Evolutionary conservation across 345 rosid species (phyloP), one percentile per base, ranked within the genome.

Genomic region (Ailanthus altissimus): DNA sequence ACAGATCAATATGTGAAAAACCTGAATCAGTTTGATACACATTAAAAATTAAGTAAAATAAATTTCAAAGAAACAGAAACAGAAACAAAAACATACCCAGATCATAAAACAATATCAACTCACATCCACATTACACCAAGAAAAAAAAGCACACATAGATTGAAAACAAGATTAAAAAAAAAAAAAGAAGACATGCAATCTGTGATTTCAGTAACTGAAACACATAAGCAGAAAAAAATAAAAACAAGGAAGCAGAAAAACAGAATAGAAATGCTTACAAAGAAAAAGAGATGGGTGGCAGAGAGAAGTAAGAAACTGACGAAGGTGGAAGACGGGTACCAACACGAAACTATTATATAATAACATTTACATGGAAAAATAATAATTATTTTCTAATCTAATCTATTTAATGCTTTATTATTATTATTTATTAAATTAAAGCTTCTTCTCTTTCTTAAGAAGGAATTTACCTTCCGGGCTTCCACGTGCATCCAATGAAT

Each of bases 401-500:
- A 76, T 77, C 64, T 69, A 71, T 46, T 56, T 43, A 15, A 15
- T 46, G 66, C 9, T 68, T 70, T 15, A 8, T 21, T 28, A 47
- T 8, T 8, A 5, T 16, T 18, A 63, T 69, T 46, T 18, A 36
- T 8, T 38, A 38, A 32, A 50, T 75, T 49, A 75, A 50, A 51
- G 6, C 26, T 49, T 21, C 23, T 45, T 60, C 0, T 54, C 54
- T 45, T n/a, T 43, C 15, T n/a, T 23, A 64, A 77, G 57, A 67
- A 79, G 74, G 82, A 79, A 79, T 80, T 87, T 73, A 86, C 89
- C 92, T 75, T 85, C 86, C 70, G 88, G 84, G 82, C 67, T 82
- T 83, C 86, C 92, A 88, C 91, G 91, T 88, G 90, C 84, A 77
- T 76, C 87, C 85, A 84, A 74, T 76, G 90, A 88, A 84, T 82